phyloP scores from a whole-genome alignment of 2,329 filamentous ascomycete genomes.

The Alternaria arbusti region DNA sequence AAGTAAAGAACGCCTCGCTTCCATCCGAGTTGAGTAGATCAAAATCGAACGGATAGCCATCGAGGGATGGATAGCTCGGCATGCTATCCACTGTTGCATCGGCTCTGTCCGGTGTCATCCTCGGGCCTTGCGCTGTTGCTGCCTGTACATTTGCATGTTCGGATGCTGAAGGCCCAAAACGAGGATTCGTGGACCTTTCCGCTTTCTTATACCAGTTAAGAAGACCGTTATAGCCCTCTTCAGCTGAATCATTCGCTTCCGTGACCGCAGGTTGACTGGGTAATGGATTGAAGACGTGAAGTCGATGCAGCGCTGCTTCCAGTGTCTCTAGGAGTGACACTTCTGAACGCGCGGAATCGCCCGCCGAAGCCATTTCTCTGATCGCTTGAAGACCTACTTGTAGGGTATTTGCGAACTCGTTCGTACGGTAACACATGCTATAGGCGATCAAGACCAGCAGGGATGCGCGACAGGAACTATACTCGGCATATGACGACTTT shows the following conservation, averaged over 20 bases:
- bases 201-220: conserved; percentile 12
- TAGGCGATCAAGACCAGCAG: conserved; percentile 19
- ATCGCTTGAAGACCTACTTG: conserved; percentile 11
- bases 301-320: conserved; percentile 13
- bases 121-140: neutral
- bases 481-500: conserved; percentile 18
- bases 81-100: neutral
- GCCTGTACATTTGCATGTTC: neutral
- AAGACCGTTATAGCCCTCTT: conserved; percentile 13
- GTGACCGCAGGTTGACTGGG: neutral
- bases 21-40: conserved; percentile 13
- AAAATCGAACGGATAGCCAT: conserved; percentile 17
- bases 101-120: neutral
- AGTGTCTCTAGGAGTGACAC: conserved; percentile 14
- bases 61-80: neutral
- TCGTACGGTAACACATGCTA: conserved; percentile 13
- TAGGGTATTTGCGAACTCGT: conserved; percentile 13
- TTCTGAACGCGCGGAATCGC: conserved; percentile 18
- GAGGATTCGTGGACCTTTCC: neutral
- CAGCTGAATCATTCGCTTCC: neutral
- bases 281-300: conserved; percentile 11
- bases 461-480: conserved; percentile 18
- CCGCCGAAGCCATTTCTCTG: conserved; percentile 17
- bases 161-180: neutral
- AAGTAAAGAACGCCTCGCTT: conserved; percentile 13